A percentile compares a stretch with the other conserved stretches of the same genome.
phyloP scores from a whole-genome alignment of 2,329 filamentous ascomycete species.

The Thielaviopsis populi region DNA sequence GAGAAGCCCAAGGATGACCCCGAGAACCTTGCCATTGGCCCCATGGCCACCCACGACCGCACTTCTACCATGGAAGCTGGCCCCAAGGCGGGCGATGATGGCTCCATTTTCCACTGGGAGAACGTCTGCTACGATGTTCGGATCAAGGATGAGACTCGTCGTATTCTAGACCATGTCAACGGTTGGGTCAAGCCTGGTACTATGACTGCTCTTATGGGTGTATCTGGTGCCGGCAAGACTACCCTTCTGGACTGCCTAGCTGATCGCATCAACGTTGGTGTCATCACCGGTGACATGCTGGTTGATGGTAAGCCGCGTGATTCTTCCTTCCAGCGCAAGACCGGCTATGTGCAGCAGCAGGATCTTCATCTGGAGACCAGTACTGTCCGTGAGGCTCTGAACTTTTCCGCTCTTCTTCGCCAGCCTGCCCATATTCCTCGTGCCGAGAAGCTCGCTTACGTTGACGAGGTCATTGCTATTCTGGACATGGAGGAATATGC shows the following conservation, averaged over 20 bases:
- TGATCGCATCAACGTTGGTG: slow-evolving; percentile 73
- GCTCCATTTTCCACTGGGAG: slow-evolving; percentile 71
- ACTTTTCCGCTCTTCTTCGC: slow-evolving; percentile 72
- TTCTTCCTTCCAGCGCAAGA: slow-evolving; percentile 77
- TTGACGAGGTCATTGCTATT: slow-evolving; percentile 79
- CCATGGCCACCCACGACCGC: slow-evolving; percentile 32
- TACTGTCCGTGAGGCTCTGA: slow-evolving; percentile 76
- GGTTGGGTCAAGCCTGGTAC: slow-evolving; percentile 92
- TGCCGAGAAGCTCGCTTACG: slow-evolving; percentile 70
- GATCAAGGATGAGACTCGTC: slow-evolving; percentile 61
- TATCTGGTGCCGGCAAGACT: slow-evolving; percentile 86
- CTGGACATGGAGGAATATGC: slow-evolving; percentile 83
- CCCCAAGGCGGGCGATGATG: slow-evolving; percentile 27
- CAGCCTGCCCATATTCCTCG: slow-evolving; percentile 61
- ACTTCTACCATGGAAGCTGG: slow-evolving; percentile 19
- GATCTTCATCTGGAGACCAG: slow-evolving; percentile 75
- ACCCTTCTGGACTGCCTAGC: slow-evolving; percentile 78
- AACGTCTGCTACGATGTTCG: slow-evolving; percentile 64
- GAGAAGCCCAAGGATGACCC: slow-evolving; percentile 49
- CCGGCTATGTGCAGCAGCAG: slow-evolving; percentile 83
- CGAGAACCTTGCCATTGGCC: slow-evolving; percentile 38
- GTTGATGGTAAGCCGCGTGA: slow-evolving; percentile 53
- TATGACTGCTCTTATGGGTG: slow-evolving; percentile 79
- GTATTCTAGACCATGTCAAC: slow-evolving; percentile 71
- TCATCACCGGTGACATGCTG: slow-evolving; percentile 71